phyloP scores from a whole-genome alignment of 2,329 filamentous ascomycete species.

The Stromatinia cepivora region DNA sequence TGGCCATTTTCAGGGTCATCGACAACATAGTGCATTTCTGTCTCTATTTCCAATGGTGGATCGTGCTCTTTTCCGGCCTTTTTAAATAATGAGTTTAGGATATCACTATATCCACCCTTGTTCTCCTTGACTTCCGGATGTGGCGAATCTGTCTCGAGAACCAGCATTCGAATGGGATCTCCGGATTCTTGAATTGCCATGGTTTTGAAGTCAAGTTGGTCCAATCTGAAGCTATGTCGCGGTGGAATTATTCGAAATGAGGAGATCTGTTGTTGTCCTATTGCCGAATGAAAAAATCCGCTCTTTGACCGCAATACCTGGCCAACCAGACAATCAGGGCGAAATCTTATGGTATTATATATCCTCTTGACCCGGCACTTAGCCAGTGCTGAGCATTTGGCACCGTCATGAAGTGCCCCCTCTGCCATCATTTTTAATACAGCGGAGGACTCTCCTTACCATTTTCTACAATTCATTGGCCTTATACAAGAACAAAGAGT shows the following conservation, averaged over 20 bases:
- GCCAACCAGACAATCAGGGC: neutral
- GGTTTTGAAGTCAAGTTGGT: neutral
- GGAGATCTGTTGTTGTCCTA: no score
- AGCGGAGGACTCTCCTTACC: neutral
- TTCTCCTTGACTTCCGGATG: conserved; percentile 52
- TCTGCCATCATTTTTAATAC: neutral
- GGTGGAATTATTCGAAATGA: neutral
- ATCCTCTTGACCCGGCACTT: neutral
- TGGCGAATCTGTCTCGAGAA: conserved; percentile 59
- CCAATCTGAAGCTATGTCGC: neutral
- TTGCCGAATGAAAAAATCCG: neutral
- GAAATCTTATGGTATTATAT: neutral
- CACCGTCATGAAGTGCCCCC: neutral
- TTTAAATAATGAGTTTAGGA: conserved; percentile 53
- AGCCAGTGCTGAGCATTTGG: neutral
- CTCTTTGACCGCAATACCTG: neutral
- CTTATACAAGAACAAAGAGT: neutral
- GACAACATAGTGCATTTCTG: conserved; percentile 56
- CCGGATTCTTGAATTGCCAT: neutral
- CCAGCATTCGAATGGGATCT: conserved; percentile 46
- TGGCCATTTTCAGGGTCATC: conserved; percentile 33
- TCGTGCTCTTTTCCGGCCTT: conserved; percentile 53
- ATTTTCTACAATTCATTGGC: neutral
- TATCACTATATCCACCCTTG: conserved; percentile 55
- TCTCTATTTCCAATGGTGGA: conserved; percentile 56